Conservation (phyloP, 805 yeast species). For the Vanderwaltozyma verrucispora region DNA sequence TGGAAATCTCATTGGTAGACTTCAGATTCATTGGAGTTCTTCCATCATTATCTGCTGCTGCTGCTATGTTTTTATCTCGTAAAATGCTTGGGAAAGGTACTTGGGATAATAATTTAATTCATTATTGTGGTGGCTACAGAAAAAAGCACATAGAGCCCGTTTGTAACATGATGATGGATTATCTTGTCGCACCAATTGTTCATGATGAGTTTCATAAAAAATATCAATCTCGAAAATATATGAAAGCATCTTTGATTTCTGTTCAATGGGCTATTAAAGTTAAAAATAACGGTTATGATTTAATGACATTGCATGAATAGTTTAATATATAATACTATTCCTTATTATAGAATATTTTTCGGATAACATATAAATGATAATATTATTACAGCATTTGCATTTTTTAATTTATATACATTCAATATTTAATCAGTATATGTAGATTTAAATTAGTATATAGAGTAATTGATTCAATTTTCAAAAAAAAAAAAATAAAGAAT, state of each 20-base stretch:
- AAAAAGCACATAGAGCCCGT: slow-evolving; percentile 64
- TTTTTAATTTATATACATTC: no score
- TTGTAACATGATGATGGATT: slow-evolving; percentile 64
- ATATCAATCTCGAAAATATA: slow-evolving; percentile 78
- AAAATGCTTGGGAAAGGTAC: slow-evolving; percentile 58
- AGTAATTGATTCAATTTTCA: no score
- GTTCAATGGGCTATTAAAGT: slow-evolving; percentile 72
- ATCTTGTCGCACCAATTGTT: slow-evolving; percentile 65
- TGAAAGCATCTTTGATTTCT: slow-evolving; percentile 74
- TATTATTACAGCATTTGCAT: no score
- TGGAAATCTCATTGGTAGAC: slow-evolving; percentile 75
- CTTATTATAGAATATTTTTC: no score
- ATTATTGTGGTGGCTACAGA: slow-evolving; percentile 84
- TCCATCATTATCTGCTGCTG: slow-evolving; percentile 81
- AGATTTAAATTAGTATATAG: no score
- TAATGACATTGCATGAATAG: slow-evolving; percentile 30
- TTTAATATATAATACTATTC: no score
- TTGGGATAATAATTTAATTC: slow-evolving; percentile 82
- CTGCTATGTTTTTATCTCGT: slow-evolving; percentile 80
- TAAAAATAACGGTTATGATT: slow-evolving; percentile 29
- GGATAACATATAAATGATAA: no score
- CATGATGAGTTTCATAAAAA: slow-evolving; percentile 92
- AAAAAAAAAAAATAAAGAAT: no score
- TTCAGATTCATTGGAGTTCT: slow-evolving; percentile 64
- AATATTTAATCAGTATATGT: no score